Evolutionary conservation across 2,329 filamentous ascomycete genomes (phyloP).

Genomic region (Saccharata proteae): DNA sequence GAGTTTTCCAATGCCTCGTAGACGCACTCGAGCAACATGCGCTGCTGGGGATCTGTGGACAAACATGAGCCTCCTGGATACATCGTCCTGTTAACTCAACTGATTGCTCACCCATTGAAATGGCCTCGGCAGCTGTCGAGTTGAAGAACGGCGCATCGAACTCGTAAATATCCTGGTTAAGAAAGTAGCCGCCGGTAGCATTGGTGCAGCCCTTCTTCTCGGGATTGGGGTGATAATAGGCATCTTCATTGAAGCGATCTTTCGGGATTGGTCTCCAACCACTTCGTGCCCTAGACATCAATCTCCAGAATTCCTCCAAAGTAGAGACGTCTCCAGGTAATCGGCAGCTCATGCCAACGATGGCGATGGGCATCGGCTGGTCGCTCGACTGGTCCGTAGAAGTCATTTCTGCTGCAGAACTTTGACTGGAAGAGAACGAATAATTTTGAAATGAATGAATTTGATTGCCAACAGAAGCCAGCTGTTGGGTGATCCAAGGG

Average conservation of each 20-base stretch:
- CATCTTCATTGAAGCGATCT: conserved; percentile 23
- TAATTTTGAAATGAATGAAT: too few relatives aligned
- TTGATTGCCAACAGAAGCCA: too few relatives aligned
- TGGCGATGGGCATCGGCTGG: conserved; percentile 17
- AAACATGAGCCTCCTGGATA: neutral
- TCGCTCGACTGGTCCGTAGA: conserved; percentile 4
- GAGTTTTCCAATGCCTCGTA: conserved; percentile 15
- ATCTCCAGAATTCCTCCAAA: conserved; percentile 22
- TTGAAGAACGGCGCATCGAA: conserved; percentile 17
- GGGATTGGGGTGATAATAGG: conserved; percentile 24
- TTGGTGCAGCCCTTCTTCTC: conserved; percentile 11
- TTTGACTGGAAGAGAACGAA: too few relatives aligned
- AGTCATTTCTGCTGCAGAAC: too few relatives aligned
- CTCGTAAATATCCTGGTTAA: conserved; percentile 10
- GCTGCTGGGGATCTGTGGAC: conserved; percentile 15
- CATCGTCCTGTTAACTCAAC: too few relatives aligned
- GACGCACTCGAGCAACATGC: conserved; percentile 13
- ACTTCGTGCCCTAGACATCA: conserved; percentile 19
- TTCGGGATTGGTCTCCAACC: conserved; percentile 23
- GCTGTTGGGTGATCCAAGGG: too few relatives aligned
- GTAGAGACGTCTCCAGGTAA: conserved; percentile 22
- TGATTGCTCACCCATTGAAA: too few relatives aligned
- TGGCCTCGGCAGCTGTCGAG: conserved; percentile 11
- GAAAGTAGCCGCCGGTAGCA: conserved; percentile 10
- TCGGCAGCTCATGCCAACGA: conserved; percentile 23